phyloP scores from a whole-genome alignment of 495 filamentous ascomycete species.

The Aspergillus funiculosus region DNA sequence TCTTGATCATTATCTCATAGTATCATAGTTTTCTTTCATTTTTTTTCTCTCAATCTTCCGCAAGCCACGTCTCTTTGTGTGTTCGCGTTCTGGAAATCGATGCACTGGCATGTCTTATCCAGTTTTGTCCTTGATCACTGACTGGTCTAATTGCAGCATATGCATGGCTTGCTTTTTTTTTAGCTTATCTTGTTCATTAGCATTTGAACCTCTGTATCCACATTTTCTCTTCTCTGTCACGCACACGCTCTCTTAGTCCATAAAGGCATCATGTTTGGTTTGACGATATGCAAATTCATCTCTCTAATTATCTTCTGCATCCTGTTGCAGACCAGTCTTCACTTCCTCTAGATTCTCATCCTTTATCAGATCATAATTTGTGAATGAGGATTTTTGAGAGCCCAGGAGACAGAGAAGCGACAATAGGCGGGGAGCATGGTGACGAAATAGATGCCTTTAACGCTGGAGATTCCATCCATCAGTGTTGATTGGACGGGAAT shows the following conservation, averaged over 20 bases:
- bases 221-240: constrained; percentile 1
- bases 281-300: constrained; percentile 14
- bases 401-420: too few species aligned
- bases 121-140: constrained; percentile 11
- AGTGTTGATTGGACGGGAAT: too few species aligned
- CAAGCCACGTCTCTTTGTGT: constrained; percentile 10
- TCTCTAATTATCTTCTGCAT: not conserved
- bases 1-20: constrained; percentile 17
- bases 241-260: constrained; percentile 8
- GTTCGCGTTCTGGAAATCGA: constrained; percentile 18
- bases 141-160: constrained; percentile 14
- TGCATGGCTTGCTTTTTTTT: constrained; percentile 9
- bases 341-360: too few species aligned
- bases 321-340: not conserved
- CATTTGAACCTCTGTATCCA: constrained; percentile 11
- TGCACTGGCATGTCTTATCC: constrained; percentile 13
- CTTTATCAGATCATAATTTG: too few species aligned
- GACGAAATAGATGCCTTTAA: too few species aligned
- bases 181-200: constrained; percentile 3
- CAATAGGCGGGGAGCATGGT: too few species aligned
- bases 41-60: constrained; percentile 9
- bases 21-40: constrained; percentile 17
- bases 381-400: too few species aligned
- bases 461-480: too few species aligned
- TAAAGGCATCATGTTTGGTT: constrained; percentile 16